Evolutionary conservation across 116 monocot genomes (phyloP).

Genomic region (Posidonia oceanica): DNA sequence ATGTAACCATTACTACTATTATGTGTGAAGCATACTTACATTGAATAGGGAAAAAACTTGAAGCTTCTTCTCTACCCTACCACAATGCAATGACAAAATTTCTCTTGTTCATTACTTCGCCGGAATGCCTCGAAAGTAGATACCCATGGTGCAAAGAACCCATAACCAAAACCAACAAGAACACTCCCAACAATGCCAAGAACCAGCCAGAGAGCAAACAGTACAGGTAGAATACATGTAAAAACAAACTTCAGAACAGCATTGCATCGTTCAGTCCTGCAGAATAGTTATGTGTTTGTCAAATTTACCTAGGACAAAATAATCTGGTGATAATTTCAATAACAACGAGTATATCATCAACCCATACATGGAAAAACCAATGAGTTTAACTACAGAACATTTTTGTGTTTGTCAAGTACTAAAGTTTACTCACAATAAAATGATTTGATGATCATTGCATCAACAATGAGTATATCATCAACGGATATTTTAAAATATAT

Average conservation of each 20-base stretch:
- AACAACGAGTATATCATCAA: not conserved
- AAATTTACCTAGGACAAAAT: not conserved
- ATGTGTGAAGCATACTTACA: not conserved
- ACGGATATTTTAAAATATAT: not conserved
- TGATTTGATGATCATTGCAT: not conserved
- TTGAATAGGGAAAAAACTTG: too few species aligned
- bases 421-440: not conserved
- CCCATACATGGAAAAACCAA: not conserved
- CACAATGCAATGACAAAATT: slow-evolving; percentile 56
- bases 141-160: slow-evolving; percentile 81
- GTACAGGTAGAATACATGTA: slow-evolving; percentile 44
- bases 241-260: slow-evolving; percentile 49
- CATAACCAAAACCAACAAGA: slow-evolving; percentile 76
- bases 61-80: slow-evolving; percentile 17
- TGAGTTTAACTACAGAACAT: not conserved
- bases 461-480: not conserved
- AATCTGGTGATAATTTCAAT: too few species aligned
- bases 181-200: slow-evolving; percentile 53
- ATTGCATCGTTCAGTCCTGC: slow-evolving; percentile 65
- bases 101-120: slow-evolving; percentile 37
- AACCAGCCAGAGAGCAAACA: slow-evolving; percentile 55
- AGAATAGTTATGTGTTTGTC: not conserved
- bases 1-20: too few species aligned
- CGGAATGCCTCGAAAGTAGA: slow-evolving; percentile 90
- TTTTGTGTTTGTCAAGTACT: not conserved